These are phyloP conservation scores for Aspergillus phoenicis DNA, from an alignment of 2,329 filamentous ascomycete species.

Conservation along the genomic window DNA sequence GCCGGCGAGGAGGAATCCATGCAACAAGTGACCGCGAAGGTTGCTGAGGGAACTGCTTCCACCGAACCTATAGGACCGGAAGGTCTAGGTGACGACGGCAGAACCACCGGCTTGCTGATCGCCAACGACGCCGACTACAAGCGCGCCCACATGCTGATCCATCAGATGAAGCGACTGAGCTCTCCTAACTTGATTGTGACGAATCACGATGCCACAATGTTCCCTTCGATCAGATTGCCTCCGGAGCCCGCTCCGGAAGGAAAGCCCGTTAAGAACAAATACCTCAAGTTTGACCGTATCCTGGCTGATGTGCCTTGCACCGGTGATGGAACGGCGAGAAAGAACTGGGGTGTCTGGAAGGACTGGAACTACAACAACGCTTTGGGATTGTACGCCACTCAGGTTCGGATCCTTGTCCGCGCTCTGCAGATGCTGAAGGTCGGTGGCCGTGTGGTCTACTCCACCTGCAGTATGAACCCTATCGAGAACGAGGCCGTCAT, in stretches of 20 bases:
- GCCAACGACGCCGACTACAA: slow-evolving; percentile 98
- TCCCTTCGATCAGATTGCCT: slow-evolving; percentile 86
- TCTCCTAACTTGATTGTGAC: slow-evolving; percentile 96
- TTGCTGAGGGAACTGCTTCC: slow-evolving; percentile 63
- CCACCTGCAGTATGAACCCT: slow-evolving; percentile 98
- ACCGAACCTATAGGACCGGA: slow-evolving; percentile 49
- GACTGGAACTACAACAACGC: slow-evolving; percentile 90
- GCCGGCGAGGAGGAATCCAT: slow-evolving; percentile 87
- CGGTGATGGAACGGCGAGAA: slow-evolving; percentile 88
- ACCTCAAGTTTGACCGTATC: slow-evolving; percentile 96
- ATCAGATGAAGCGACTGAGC: slow-evolving; percentile 95
- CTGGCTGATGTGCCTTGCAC: slow-evolving; percentile 96
- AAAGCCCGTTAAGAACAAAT: slow-evolving; percentile 60
- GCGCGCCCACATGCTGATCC: slow-evolving; percentile 93
- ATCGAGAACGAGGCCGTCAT: slow-evolving; percentile 96
- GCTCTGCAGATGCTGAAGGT: slow-evolving; percentile 95
- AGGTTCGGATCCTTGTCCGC: slow-evolving; percentile 85
- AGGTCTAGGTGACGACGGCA: slow-evolving; percentile 72
- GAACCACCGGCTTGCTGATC: slow-evolving; percentile 87
- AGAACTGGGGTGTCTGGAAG: slow-evolving; percentile 92
- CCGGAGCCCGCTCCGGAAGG: slow-evolving; percentile 57
- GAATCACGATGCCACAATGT: slow-evolving; percentile 96
- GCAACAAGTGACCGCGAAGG: slow-evolving; percentile 66
- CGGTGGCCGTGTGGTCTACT: slow-evolving; percentile 93
- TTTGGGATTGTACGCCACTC: slow-evolving; percentile 81